Base-by-base conservation (phyloP, 192 early-diverging fungal genomes). In the Backusella sp. region DNA sequence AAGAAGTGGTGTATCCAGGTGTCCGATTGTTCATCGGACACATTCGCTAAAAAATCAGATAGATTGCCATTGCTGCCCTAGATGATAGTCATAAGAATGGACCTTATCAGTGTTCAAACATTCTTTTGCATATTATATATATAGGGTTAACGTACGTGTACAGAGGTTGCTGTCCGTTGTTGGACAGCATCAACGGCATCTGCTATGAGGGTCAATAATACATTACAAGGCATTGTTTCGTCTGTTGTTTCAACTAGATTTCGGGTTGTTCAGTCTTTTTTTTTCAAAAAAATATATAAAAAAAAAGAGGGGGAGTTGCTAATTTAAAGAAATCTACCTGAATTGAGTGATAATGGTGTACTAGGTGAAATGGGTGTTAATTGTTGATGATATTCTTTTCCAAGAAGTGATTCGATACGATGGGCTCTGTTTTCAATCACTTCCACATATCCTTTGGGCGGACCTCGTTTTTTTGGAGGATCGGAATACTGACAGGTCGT, bases 391-490 rank as follows among this genome's bases (percentile, higher is more conserved):
- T 70, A 71, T 66, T 72, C 42, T 59, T 68, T 73, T 36, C 66
- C 49, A 11, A 94, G 82, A 26, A 96, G 82, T 15, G 82, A 88
- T 77, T 96, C 93, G 73, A 93, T 89, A 37, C 90, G 83, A 79
- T 90, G 89, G 46, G 93, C 80, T 72, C 92, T 84, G 73, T 84
- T 90, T 68, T 94, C 93, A 17, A 96, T 90, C 5, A 88, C 88
- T 66, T 94, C 94, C 21, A 96, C 92, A 79, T 94, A 92, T 26
- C 92, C 92, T 75, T 93, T 94, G 21, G 92, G 92, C 26, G 94
- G 94, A 5, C 94, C 94, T 66, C 94, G 82, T 78, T 94, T 79
- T 69, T 70, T 72, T 1, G 73, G 73, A n/a, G 75, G 73, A 12
- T 78, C 77, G 19, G 70, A 65, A 72, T 79, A 83, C 74, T 83